These are phyloP conservation scores for Leishmania gerbilli DNA, from an alignment of 208 protist genomes.

Conservation along the genomic window DNA sequence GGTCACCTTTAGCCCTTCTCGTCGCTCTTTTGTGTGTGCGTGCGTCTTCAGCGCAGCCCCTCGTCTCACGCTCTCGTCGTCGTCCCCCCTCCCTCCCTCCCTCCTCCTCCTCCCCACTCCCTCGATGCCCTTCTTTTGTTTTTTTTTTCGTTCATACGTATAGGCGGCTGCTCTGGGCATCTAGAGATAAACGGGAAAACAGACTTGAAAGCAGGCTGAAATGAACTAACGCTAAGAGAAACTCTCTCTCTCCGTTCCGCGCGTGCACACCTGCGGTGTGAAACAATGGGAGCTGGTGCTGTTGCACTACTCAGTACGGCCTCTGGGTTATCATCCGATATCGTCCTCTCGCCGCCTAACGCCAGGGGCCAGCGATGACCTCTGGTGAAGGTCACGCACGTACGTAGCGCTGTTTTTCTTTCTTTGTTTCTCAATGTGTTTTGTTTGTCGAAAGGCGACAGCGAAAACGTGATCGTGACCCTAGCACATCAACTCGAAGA, in stretches of 20 bases:
- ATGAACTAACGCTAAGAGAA: neutral
- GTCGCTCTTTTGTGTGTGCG: neutral
- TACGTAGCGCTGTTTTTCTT: neutral
- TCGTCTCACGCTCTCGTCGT: neutral
- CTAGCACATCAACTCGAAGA: neutral
- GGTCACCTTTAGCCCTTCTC: conserved; percentile 40
- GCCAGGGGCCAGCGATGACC: neutral
- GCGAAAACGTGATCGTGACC: neutral
- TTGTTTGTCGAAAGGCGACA: neutral
- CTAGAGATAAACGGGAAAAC: neutral
- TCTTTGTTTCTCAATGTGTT: neutral
- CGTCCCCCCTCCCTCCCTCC: neutral
- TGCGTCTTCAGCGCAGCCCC: neutral
- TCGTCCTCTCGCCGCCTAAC: neutral
- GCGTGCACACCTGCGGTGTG: neutral
- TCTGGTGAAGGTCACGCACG: neutral
- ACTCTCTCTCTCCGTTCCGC: neutral
- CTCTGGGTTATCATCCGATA: neutral
- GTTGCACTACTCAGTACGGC: neutral
- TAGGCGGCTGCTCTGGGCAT: neutral
- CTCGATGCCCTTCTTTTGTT: neutral
- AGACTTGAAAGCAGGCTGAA: neutral
- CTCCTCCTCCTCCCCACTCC: neutral
- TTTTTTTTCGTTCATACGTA: neutral
- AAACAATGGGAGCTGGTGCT: neutral